Percentiles rank a stretch among this genome's conserved stretches.
phyloP scores from a whole-genome alignment of 805 yeast genomes.

The Lipomyces yamanashiensis region DNA sequence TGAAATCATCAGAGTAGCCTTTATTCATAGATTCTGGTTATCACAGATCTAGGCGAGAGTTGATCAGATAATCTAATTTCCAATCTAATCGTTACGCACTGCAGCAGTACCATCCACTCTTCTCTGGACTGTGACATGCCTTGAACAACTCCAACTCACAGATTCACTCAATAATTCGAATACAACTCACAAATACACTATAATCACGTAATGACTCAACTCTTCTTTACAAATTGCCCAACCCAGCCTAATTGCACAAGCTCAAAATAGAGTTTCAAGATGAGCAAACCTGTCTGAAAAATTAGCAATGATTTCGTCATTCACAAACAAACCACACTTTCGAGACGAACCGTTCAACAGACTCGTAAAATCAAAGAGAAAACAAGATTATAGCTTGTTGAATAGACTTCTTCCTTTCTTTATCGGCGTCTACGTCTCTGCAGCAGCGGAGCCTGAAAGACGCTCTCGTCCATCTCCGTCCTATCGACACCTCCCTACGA shows the following conservation, averaged over 20 bases:
- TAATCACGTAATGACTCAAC: neutral
- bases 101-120: too few relatives aligned
- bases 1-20: too few relatives aligned
- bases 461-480: neutral
- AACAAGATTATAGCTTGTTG: neutral
- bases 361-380: neutral
- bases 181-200: neutral
- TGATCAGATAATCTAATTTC: too few relatives aligned
- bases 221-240: neutral
- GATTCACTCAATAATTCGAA: neutral
- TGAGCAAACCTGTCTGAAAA: neutral
- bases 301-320: constrained; percentile 13
- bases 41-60: too few relatives aligned
- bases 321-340: neutral
- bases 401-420: neutral
- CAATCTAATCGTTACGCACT: too few relatives aligned
- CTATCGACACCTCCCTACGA: neutral
- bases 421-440: too few relatives aligned
- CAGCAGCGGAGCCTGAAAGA: neutral
- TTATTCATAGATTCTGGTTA: too few relatives aligned
- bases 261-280: neutral
- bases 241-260: too few relatives aligned
- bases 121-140: too few relatives aligned
- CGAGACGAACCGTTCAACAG: neutral
- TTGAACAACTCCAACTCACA: too few relatives aligned